Conservation (phyloP, 305 asterid genomes). For the Fraxinus ornus region DNA sequence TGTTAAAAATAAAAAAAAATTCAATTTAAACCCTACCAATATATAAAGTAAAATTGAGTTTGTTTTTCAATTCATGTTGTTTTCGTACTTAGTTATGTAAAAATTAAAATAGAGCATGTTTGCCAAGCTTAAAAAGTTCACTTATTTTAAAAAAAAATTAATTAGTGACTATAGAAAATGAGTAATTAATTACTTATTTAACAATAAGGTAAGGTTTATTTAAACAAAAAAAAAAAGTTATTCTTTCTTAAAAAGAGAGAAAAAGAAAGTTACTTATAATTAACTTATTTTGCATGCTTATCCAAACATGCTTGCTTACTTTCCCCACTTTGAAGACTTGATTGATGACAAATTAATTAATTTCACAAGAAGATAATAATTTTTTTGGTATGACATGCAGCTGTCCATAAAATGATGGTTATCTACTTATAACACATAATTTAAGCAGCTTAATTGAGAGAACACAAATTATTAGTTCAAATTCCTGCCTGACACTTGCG, state of each 20-base stretch:
- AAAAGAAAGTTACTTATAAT: neutral
- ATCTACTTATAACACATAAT: neutral
- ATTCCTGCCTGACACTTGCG: slow-evolving; percentile 18
- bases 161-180: neutral
- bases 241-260: slow-evolving; percentile 14
- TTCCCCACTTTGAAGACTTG: neutral
- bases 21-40: too few species aligned
- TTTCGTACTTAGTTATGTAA: neutral
- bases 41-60: neutral
- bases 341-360: slow-evolving; percentile 16
- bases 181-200: slow-evolving; percentile 7
- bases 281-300: neutral
- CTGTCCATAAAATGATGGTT: slow-evolving; percentile 22
- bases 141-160: neutral
- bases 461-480: neutral
- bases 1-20: too few species aligned
- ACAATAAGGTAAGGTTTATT: neutral
- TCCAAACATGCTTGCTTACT: neutral
- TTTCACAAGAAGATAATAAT: slow-evolving; percentile 31
- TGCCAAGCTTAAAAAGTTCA: neutral
- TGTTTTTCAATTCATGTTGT: neutral
- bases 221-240: neutral
- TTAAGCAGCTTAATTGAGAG: neutral
- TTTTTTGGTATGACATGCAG: slow-evolving; percentile 28
- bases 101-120: neutral